Evolutionary conservation across 805 yeast genomes (phyloP).

Genomic region (Metschnikowia noctiluminum): DNA sequence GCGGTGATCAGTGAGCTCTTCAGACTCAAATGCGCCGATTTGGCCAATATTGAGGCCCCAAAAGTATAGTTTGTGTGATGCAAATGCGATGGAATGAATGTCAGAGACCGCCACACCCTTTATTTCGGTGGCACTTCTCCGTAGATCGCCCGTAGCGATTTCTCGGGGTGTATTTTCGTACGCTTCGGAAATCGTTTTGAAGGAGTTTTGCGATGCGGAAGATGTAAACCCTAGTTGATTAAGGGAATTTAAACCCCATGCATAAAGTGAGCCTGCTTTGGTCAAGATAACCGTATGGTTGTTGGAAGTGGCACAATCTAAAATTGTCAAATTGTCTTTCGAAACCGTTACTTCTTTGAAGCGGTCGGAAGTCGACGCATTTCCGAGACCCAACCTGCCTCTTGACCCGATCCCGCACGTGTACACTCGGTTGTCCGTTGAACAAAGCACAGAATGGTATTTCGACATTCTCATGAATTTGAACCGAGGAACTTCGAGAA

Average conservation of each 20-base stretch:
- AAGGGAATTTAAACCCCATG: conserved; percentile 77
- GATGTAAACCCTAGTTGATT: conserved; percentile 58
- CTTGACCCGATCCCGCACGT: conserved; percentile 66
- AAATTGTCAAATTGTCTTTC: conserved; percentile 19
- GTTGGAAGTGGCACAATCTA: conserved; percentile 50
- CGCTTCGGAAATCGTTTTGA: conserved; percentile 23
- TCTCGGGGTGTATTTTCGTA: conserved; percentile 39
- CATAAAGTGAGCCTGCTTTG: conserved; percentile 48
- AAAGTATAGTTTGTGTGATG: conserved; percentile 45
- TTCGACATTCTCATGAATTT: conserved; percentile 53
- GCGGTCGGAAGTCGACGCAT: conserved; percentile 35
- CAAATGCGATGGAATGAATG: conserved; percentile 63
- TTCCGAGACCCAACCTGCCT: conserved; percentile 66
- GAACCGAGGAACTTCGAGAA: conserved; percentile 40
- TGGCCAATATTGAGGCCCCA: conserved; percentile 89
- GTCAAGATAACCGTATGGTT: conserved; percentile 67
- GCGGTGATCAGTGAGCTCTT: conserved; percentile 20
- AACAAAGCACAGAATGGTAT: conserved; percentile 60
- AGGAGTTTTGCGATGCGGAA: conserved; percentile 12
- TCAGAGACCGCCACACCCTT: conserved; percentile 59
- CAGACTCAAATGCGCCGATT: conserved; percentile 34
- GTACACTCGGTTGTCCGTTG: conserved; percentile 52
- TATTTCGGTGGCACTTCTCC: conserved; percentile 18
- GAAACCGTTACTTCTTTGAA: conserved; percentile 44
- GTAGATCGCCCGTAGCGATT: conserved; percentile 42